These are phyloP conservation scores for Aspergillus chevalieri DNA, from an alignment of 2,329 filamentous ascomycete genomes.

Conservation along the genomic window DNA sequence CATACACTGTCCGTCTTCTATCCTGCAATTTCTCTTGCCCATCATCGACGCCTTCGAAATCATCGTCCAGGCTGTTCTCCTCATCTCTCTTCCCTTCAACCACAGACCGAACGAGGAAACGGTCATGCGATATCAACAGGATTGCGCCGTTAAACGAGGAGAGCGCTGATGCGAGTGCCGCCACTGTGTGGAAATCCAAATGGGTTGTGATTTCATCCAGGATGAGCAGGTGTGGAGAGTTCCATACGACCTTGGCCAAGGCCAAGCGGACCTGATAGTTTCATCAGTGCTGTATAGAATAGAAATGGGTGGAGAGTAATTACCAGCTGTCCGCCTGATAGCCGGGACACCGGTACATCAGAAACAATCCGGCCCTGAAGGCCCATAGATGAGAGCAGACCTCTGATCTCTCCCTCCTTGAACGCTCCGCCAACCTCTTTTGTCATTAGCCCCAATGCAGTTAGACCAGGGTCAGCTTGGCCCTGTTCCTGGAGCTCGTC, in stretches of 20 bases:
- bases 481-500: slow-evolving; percentile 59
- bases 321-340: slow-evolving; percentile 75
- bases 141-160: slow-evolving; percentile 66
- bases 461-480: slow-evolving; percentile 48
- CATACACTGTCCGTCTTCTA: slow-evolving; percentile 53
- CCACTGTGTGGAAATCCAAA: slow-evolving; percentile 74
- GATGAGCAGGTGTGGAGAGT: slow-evolving; percentile 64
- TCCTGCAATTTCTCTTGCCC: slow-evolving; percentile 35
- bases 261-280: slow-evolving; percentile 48
- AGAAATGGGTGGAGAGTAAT: slow-evolving; percentile 21
- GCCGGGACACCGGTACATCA: slow-evolving; percentile 63
- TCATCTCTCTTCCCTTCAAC: slow-evolving; percentile 55
- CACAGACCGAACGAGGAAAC: slow-evolving; percentile 71
- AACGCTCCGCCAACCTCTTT: slow-evolving; percentile 48
- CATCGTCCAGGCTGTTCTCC: slow-evolving; percentile 35
- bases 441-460: slow-evolving; percentile 59
- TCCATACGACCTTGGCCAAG: slow-evolving; percentile 63
- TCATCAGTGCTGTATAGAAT: not conserved
- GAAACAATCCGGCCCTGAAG: slow-evolving; percentile 64
- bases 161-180: slow-evolving; percentile 62
- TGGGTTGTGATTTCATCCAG: slow-evolving; percentile 82
- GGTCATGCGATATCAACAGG: slow-evolving; percentile 72
- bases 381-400: slow-evolving; percentile 62
- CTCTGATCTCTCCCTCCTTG: slow-evolving; percentile 62
- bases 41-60: slow-evolving; percentile 43